These are phyloP conservation scores for Trichophyton schoenleinii DNA, from an alignment of 2,329 filamentous ascomycete genomes.

Conservation along the genomic window DNA sequence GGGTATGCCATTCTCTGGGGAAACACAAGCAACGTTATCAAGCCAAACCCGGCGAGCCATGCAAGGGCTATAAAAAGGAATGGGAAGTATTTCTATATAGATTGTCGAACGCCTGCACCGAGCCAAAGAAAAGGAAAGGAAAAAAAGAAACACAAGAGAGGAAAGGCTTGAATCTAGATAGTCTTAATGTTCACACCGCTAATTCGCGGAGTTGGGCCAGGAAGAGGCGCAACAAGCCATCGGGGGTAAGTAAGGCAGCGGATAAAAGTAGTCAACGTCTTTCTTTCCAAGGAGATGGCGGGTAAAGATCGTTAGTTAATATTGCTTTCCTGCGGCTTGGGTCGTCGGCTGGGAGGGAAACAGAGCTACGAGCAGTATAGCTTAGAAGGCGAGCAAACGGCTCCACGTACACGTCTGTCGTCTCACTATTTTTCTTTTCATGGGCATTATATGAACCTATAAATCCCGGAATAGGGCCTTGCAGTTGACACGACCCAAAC, in stretches of 20 bases:
- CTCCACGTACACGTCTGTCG: constrained; percentile 2
- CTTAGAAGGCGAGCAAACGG: background rate
- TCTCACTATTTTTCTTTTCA: constrained; percentile 2
- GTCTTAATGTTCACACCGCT: constrained; percentile 5
- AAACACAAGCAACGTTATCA: constrained; percentile 3
- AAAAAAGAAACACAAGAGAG: background rate
- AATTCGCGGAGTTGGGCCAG: constrained; percentile 1
- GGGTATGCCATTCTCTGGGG: constrained; percentile 12
- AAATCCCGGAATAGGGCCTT: constrained; percentile 1
- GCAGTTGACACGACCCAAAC: constrained; percentile 4
- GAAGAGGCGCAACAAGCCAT: background rate
- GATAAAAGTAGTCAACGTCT: background rate
- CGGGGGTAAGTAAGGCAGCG: background rate
- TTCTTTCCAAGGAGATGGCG: background rate
- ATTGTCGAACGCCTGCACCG: background rate
- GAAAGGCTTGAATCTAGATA: constrained; percentile 3
- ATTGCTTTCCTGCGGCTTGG: background rate
- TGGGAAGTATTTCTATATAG: background rate
- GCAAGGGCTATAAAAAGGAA: constrained; percentile 1
- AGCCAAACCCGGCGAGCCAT: constrained; percentile 1
- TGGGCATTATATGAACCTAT: constrained; percentile 4
- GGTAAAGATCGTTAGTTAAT: constrained; percentile 2
- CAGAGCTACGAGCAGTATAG: constrained; percentile 1
- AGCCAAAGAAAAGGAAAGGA: background rate
- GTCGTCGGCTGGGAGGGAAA: background rate